Evolutionary conservation across 352 stramenopile genomes (phyloP).

Genomic region (Phytophthora rubi): DNA sequence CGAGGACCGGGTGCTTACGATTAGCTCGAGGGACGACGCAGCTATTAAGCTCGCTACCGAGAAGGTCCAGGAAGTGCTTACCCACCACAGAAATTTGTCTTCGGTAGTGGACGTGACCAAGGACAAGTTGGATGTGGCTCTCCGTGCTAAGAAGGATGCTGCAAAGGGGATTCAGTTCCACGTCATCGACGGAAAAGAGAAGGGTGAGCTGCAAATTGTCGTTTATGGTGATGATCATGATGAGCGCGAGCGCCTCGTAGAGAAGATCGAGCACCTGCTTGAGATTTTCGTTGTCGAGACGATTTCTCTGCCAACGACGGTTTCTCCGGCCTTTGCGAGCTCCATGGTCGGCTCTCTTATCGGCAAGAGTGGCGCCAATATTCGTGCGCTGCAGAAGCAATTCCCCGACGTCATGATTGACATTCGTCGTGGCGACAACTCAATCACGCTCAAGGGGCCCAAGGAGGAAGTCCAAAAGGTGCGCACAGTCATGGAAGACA

Average conservation of each 20-base stretch:
- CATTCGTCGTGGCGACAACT: constrained; percentile 55
- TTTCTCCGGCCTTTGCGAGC: constrained; percentile 39
- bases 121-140: constrained; percentile 58
- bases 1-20: constrained; percentile 59
- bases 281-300: constrained; percentile 56
- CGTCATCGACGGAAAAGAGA: constrained; percentile 49
- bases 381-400: constrained; percentile 68
- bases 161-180: constrained; percentile 63
- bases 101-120: constrained; percentile 52
- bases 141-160: constrained; percentile 55
- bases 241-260: constrained; percentile 59
- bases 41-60: constrained; percentile 62
- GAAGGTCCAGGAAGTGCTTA: constrained; percentile 62
- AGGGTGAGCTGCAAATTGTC: constrained; percentile 55
- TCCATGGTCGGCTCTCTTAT: constrained; percentile 79
- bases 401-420: constrained; percentile 71
- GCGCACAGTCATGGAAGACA: constrained; percentile 72
- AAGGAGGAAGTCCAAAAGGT: constrained; percentile 57
- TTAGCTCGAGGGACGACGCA: constrained; percentile 70
- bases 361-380: constrained; percentile 82
- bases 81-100: constrained; percentile 58
- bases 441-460: constrained; percentile 65
- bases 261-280: constrained; percentile 70
- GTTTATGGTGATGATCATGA: constrained; percentile 64
- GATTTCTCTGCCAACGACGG: constrained; percentile 51